Conservation (phyloP, 176 grass and related monocot genomes). For the Paspalum notatum region DNA sequence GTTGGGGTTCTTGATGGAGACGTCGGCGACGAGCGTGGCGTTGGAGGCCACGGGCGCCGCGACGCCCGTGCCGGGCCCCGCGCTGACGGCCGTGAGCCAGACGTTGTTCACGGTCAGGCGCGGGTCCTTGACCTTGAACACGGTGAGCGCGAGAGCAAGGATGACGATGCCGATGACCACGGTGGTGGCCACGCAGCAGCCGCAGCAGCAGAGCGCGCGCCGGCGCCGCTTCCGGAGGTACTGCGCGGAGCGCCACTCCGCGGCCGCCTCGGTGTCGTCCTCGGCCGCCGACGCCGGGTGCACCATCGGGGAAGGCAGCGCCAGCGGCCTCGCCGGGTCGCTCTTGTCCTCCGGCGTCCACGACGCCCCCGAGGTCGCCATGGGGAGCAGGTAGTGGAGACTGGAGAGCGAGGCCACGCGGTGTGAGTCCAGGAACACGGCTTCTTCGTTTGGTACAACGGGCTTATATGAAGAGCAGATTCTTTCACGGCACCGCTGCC, state of each 20-base stretch:
- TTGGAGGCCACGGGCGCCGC: constrained; percentile 47
- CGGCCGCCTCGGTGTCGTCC: constrained; percentile 7
- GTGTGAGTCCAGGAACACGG: not conserved
- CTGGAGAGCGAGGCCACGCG: not conserved
- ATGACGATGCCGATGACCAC: constrained; percentile 56
- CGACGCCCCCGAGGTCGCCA: constrained; percentile 23
- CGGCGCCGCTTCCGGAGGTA: constrained; percentile 53
- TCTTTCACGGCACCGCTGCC: not conserved
- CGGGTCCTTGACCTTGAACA: constrained; percentile 81
- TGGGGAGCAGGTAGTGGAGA: not conserved
- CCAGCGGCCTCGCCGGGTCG: constrained; percentile 35
- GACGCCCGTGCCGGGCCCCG: not conserved
- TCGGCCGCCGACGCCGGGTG: constrained; percentile 33
- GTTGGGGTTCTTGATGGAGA: constrained; percentile 86
- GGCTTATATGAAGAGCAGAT: not conserved
- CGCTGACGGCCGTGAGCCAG: constrained; percentile 42
- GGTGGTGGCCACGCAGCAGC: constrained; percentile 50
- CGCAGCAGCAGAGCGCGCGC: constrained; percentile 58
- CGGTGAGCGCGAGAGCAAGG: constrained; percentile 65
- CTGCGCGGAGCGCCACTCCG: constrained; percentile 40
- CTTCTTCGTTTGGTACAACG: not conserved
- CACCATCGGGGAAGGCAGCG: constrained; percentile 42
- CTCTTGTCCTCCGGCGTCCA: constrained; percentile 16
- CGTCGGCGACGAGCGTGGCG: constrained; percentile 63
- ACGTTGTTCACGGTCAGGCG: constrained; percentile 61